Conservation (phyloP, 805 yeast species). For the Vanderwaltozyma verrucispora region DNA sequence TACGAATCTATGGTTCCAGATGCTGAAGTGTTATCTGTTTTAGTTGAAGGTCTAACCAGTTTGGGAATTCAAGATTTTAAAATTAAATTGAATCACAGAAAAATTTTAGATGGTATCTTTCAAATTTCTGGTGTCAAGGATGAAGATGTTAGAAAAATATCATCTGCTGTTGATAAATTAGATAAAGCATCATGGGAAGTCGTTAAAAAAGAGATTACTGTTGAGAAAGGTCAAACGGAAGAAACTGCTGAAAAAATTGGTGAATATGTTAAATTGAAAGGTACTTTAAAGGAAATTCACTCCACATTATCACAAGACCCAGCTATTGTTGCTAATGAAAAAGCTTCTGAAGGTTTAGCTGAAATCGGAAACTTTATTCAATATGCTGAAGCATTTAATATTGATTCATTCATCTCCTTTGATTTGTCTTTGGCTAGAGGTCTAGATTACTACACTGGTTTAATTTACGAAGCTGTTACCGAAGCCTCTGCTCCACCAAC, state of each 20-base stretch:
- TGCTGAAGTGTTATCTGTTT: slow-evolving; percentile 72
- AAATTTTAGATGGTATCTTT: slow-evolving; percentile 91
- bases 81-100: slow-evolving; percentile 89
- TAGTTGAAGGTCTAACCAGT: slow-evolving; percentile 74
- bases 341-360: slow-evolving; percentile 69
- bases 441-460: slow-evolving; percentile 93
- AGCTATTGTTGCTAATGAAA: slow-evolving; percentile 47
- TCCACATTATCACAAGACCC: slow-evolving; percentile 46
- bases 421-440: slow-evolving; percentile 97
- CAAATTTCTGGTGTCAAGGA: slow-evolving; percentile 89
- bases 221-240: slow-evolving; percentile 81
- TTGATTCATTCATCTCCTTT: slow-evolving; percentile 58
- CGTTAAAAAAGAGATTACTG: slow-evolving; percentile 85
- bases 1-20: slow-evolving; percentile 96
- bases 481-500: slow-evolving; percentile 92
- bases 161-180: slow-evolving; percentile 92
- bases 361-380: slow-evolving; percentile 71
- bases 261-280: slow-evolving; percentile 76
- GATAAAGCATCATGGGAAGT: slow-evolving; percentile 95
- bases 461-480: slow-evolving; percentile 94
- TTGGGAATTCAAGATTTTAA: slow-evolving; percentile 85
- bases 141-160: slow-evolving; percentile 86
- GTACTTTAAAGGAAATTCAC: slow-evolving; percentile 57
- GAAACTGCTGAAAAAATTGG: slow-evolving; percentile 93
- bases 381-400: slow-evolving; percentile 76